Base-by-base conservation (phyloP, 345 rosid species). In the Camelina neglecta region DNA sequence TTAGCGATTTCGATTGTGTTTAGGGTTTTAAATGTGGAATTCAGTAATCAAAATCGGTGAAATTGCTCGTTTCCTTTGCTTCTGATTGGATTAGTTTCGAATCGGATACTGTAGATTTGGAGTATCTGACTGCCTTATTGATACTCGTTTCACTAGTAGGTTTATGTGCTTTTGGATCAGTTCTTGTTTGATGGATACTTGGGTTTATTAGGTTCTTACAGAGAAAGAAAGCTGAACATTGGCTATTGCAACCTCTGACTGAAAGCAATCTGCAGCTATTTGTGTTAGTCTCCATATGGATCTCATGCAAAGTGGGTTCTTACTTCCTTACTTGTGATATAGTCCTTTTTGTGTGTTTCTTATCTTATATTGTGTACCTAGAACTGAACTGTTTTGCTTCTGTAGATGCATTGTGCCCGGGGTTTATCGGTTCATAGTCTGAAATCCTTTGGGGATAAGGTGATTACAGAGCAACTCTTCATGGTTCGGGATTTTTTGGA, bases 251-350 rank as follows among this genome's bases (percentile, higher is more conserved):
- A 63, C 88, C 92, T 11, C 11, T 83, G 44, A 86, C 72, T 42
- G 90, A 89, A 78, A 83, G 96, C 86, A 91, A 85, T 83, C 65
- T 91, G 81, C 93, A 89, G 82, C 67, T 91, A 13, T 91, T 89
- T 83, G 85, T 81, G 5, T 90, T 91, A 12, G 54, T 87, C 81
- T 83, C 93, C 23, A 39, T 89, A 13, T 91, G 97, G 97, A 78
- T 89, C 76, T 86, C 96, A 9, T 88, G 87, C 81, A 91, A 91
- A 83, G 96, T 88, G 47, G 63, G 85, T 54, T 13, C 6, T 39
- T 65, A 41, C 31, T 45, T 57, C n/a, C 50, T 35, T 44, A 24
- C 1, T 71, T 69, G 8, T 41, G 5, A 29, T 16, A 29, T 16
- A 12, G 39, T 29, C 35, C 26, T 31, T 57, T 13, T 33, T 26